Evolutionary conservation across 805 yeast genomes (phyloP).

Genomic region (Candida stauntonica): DNA sequence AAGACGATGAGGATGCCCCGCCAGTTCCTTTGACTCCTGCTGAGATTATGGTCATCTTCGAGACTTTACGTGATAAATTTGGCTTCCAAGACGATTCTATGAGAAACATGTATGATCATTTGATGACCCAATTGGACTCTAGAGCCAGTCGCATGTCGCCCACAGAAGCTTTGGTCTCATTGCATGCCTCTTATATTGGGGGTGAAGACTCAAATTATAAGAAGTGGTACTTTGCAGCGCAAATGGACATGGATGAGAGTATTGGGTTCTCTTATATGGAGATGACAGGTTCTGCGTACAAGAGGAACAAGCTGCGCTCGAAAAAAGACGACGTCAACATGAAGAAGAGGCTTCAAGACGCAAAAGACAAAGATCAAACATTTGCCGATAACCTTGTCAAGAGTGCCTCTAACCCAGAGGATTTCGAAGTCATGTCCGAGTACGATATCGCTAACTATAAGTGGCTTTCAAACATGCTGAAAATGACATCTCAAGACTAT

Average conservation of each 20-base stretch:
- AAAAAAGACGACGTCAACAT: conserved; percentile 34
- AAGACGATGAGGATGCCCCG: background rate
- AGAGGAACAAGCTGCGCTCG: conserved; percentile 41
- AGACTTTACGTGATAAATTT: conserved; percentile 53
- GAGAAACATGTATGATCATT: conserved; percentile 75
- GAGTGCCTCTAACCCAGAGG: conserved; percentile 42
- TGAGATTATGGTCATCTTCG: conserved; percentile 59
- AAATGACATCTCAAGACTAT: conserved; percentile 44
- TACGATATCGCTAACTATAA: conserved; percentile 71
- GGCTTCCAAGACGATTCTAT: conserved; percentile 83
- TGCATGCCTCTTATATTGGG: conserved; percentile 91
- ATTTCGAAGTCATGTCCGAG: conserved; percentile 36
- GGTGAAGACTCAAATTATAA: conserved; percentile 83
- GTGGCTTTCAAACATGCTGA: conserved; percentile 50
- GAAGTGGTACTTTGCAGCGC: conserved; percentile 91
- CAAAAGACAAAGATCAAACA: conserved; percentile 44
- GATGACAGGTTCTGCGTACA: conserved; percentile 41
- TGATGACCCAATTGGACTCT: conserved; percentile 80
- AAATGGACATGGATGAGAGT: conserved; percentile 69
- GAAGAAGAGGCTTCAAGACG: conserved; percentile 33
- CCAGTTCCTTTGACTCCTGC: conserved; percentile 29
- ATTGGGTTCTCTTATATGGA: conserved; percentile 54
- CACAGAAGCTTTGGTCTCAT: conserved; percentile 59
- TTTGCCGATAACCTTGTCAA: conserved; percentile 47
- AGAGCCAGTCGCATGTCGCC: conserved; percentile 79